phyloP scores from a whole-genome alignment of 2,329 filamentous ascomycete genomes.

The Sclerotinia trifoliorum region DNA sequence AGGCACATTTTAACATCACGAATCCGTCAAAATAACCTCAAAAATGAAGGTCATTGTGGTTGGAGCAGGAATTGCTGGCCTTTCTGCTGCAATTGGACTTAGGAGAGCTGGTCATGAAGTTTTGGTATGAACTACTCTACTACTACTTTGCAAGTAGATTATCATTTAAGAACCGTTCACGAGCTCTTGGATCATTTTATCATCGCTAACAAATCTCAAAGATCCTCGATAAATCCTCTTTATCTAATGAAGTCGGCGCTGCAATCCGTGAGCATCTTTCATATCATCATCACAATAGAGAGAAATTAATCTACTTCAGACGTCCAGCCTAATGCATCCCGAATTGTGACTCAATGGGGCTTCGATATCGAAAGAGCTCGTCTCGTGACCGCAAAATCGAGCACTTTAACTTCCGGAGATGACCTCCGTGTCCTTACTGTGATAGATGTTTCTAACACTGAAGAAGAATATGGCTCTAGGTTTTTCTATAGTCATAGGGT shows the following conservation, averaged over 20 bases:
- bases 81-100: conserved; percentile 50
- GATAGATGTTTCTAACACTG: conserved; percentile 25
- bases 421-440: conserved; percentile 26
- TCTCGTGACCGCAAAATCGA: conserved; percentile 34
- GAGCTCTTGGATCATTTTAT: no score
- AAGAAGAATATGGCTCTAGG: conserved; percentile 39
- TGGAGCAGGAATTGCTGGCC: conserved; percentile 51
- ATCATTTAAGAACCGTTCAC: background rate
- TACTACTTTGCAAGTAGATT: background rate
- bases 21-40: background rate
- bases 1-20: background rate
- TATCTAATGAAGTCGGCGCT: conserved; percentile 57
- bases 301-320: conserved; percentile 34
- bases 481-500: conserved; percentile 55
- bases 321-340: conserved; percentile 59
- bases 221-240: conserved; percentile 55
- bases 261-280: conserved; percentile 46
- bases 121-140: conserved; percentile 19
- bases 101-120: conserved; percentile 33
- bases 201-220: conserved; percentile 31
- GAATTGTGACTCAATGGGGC: conserved; percentile 50
- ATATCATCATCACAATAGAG: background rate
- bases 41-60: conserved; percentile 30
- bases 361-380: conserved; percentile 44
- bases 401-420: conserved; percentile 42